Base-by-base conservation (phyloP, 1,284 basidiomycete genomes). In the Cryptococcus wingfieldii region DNA sequence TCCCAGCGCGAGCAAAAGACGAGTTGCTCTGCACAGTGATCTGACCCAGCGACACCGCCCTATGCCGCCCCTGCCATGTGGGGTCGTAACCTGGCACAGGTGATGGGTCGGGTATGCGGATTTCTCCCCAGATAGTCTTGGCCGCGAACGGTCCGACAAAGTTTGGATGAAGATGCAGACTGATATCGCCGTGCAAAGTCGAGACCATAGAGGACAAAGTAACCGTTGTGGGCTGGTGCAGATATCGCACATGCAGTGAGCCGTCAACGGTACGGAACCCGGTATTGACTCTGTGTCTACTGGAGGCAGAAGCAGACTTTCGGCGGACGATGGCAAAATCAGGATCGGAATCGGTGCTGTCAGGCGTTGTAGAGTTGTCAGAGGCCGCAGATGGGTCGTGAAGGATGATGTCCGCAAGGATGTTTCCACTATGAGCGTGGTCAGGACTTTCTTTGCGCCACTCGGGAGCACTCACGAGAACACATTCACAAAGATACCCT, bases 101-200 rank as follows among this genome's bases (percentile, higher is more conserved):
- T 14, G 23, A 13, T 4, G 65, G 60, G 1, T 65, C 53, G 6
- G 70, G 67, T 1, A 74, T 49, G 4, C 66, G 56, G 25, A 71
- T 59, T 25, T 60, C 53, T 14, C 74, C 74, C 71, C 71, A 75
- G 16, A 62, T 39, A 44, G 68, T 69, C 44, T 61, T 61, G 27
- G 72, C 54, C 2, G 70, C 64, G 45, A 74, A 76, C 4, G 71
- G 66, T 2, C 76, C 76, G 42, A 76, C 62, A 50, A 65, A 77
- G 46, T 71, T 71, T 5, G 75, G 73, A 58, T 74, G 66, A 53
- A 76, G 56, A 1, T 62, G 46, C 6, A 75, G 56, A 42, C 62
- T 59, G 47, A 72, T 67, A 46, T 69, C 66, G 38, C 75, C 75
- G 25, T 64, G 63, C 18, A 64, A 59, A 7, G 70, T 70, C 5